Conservation (phyloP, 305 asterid genomes). For the Solanum hybrid region DNA sequence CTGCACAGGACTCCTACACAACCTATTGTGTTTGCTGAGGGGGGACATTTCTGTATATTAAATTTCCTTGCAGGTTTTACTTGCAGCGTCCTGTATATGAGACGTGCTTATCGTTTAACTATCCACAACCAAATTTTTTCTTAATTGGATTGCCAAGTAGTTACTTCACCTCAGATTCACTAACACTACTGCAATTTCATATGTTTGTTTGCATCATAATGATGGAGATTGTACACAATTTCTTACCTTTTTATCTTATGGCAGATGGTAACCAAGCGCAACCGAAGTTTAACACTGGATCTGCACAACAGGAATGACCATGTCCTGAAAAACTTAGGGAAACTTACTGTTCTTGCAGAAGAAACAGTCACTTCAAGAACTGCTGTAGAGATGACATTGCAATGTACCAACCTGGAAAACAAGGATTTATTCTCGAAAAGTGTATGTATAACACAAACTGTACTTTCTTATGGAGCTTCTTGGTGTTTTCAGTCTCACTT, state of each 20-base stretch:
- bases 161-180: not conserved
- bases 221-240: not conserved
- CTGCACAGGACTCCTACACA: not conserved
- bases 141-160: not conserved
- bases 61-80: not conserved
- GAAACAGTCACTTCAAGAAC: constrained; percentile 57
- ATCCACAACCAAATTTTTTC: not conserved
- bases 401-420: constrained; percentile 50
- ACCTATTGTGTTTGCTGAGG: not conserved
- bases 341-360: constrained; percentile 59
- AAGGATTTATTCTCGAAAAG: constrained; percentile 68
- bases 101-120: not conserved
- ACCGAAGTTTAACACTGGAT: constrained; percentile 40
- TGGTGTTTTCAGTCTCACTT: not conserved
- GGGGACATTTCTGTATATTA: not conserved
- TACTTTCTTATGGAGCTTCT: constrained; percentile 1
- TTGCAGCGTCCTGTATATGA: not conserved
- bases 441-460: constrained; percentile 29
- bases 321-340: constrained; percentile 40
- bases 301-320: constrained; percentile 38
- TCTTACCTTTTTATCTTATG: constrained; percentile 6
- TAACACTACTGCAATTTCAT: not conserved
- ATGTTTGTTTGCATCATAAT: not conserved
- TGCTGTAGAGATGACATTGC: constrained; percentile 51
- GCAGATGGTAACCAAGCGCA: constrained; percentile 54